These are phyloP conservation scores for Echium plantagineum DNA, from an alignment of 257 asterid species.

Conservation along the genomic window DNA sequence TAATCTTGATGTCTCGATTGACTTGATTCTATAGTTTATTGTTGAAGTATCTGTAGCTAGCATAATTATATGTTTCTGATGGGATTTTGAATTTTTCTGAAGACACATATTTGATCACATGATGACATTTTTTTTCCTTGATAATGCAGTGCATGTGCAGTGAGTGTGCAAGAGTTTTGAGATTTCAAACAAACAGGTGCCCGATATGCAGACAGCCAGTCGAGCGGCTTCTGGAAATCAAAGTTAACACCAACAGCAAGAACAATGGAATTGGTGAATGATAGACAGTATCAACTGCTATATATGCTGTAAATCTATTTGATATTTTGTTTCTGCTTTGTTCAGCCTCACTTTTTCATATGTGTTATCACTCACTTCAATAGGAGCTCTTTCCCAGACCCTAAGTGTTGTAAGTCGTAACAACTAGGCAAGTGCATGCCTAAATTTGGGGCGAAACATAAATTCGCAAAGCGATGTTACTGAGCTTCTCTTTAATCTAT, in stretches of 20 bases:
- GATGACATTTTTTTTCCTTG: background rate
- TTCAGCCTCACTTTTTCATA: no score
- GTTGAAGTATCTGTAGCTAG: background rate
- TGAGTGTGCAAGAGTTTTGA: slow-evolving; percentile 72
- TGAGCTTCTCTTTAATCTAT: background rate
- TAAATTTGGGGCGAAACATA: background rate
- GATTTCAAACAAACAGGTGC: slow-evolving; percentile 77
- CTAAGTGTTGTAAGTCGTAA: background rate
- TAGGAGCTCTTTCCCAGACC: background rate
- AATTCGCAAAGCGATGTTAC: background rate
- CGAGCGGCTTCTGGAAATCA: slow-evolving; percentile 78
- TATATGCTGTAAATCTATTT: background rate
- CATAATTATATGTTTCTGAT: background rate
- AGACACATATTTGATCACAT: background rate
- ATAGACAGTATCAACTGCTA: slow-evolving; percentile 3
- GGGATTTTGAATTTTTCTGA: background rate
- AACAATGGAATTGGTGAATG: slow-evolving; percentile 39
- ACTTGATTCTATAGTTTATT: no score
- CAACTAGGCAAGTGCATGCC: background rate
- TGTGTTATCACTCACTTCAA: background rate
- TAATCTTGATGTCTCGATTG: no score
- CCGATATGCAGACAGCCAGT: slow-evolving; percentile 90
- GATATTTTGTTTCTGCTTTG: no score
- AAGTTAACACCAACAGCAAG: slow-evolving; percentile 17
- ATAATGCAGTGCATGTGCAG: slow-evolving; percentile 32